Evolutionary conservation across 2,329 filamentous ascomycete genomes (phyloP), one percentile per base, ranked within the genome.

Genomic region (Trichoderma atroviride): DNA sequence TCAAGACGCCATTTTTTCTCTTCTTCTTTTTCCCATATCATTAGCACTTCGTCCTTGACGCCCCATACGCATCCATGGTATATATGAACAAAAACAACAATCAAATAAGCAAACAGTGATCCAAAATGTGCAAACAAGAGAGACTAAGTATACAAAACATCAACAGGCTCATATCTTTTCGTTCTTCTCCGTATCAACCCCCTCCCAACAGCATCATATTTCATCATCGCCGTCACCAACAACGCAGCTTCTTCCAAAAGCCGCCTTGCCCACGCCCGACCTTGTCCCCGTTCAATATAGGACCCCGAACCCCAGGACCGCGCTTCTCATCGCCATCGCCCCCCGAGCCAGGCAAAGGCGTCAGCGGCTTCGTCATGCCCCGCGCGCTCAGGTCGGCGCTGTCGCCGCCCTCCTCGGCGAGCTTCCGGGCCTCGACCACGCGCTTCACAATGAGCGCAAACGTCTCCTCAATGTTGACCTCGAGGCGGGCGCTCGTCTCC

Each of bases 381-480:
- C 84, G 79, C 33, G 84, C 83, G 72, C 84, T 84, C 76, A 82
- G 79, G 57, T 77, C 80, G 68, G 79, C 78, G 68, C 79, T 79
- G 69, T 82, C 82, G 65, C 81, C 73, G 70, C 83, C 86, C 76
- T 81, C 79, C 73, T 84, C 84, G 4, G 86, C 86, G 56, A 84
- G 78, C 16, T 81, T 78, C 24, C 87, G 79, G n/a, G 82, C 82
- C 81, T 90, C 88, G 58, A 87, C 83, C 62, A 91, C 88, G 63
- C 88, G 83, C 31, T 87, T 83, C 55, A 90, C 86, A 70, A 90
- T 87, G 50, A 90, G 84, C 43, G 91, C 92, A 84, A 96, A 96
- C 0, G 92, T 95, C 85, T 96, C 92, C 79, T 96, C 92, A 71
- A 96, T 93, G 78, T 96, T 96, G 73, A 96, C 92, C 83, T 93